Percentiles rank a stretch among this genome's conserved stretches.
Evolutionary conservation across 2,329 filamentous ascomycete species (phyloP).

Genomic region (Arthrobotrys conoides): DNA sequence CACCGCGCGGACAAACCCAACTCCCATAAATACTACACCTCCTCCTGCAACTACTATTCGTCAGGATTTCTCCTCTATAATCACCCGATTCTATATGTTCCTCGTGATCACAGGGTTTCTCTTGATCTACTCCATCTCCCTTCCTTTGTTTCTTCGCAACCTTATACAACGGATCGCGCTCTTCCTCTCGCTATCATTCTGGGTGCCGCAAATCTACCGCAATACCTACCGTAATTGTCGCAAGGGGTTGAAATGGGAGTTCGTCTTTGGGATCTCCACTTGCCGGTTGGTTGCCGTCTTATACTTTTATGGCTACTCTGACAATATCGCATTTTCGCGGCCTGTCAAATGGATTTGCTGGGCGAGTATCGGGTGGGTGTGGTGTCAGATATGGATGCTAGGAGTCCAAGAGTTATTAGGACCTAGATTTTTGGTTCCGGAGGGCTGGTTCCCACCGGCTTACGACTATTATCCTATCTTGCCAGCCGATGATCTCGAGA

Average conservation of each 20-base stretch:
- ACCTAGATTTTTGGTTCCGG: slow-evolving; percentile 85
- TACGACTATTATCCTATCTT: slow-evolving; percentile 97
- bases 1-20: slow-evolving; percentile 59
- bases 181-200: slow-evolving; percentile 87
- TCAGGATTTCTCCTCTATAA: slow-evolving; percentile 70
- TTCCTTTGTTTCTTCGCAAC: slow-evolving; percentile 71
- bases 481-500: slow-evolving; percentile 83
- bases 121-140: slow-evolving; percentile 74
- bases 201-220: slow-evolving; percentile 90
- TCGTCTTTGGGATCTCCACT: slow-evolving; percentile 85
- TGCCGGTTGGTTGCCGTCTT: slow-evolving; percentile 83
- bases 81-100: slow-evolving; percentile 73
- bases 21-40: slow-evolving; percentile 23
- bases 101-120: slow-evolving; percentile 74
- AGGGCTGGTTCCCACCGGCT: slow-evolving; percentile 70
- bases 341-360: slow-evolving; percentile 77
- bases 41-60: slow-evolving; percentile 56
- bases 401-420: slow-evolving; percentile 86
- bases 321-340: slow-evolving; percentile 85
- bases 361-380: slow-evolving; percentile 81
- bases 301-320: slow-evolving; percentile 84
- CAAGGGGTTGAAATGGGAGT: slow-evolving; percentile 87
- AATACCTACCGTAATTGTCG: slow-evolving; percentile 70
- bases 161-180: slow-evolving; percentile 76
- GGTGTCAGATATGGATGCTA: slow-evolving; percentile 86